Percentiles rank a stretch among this genome's conserved stretches.
phyloP scores from a whole-genome alignment of 768 basidiomycete species.

The Lyophyllum shimeji region DNA sequence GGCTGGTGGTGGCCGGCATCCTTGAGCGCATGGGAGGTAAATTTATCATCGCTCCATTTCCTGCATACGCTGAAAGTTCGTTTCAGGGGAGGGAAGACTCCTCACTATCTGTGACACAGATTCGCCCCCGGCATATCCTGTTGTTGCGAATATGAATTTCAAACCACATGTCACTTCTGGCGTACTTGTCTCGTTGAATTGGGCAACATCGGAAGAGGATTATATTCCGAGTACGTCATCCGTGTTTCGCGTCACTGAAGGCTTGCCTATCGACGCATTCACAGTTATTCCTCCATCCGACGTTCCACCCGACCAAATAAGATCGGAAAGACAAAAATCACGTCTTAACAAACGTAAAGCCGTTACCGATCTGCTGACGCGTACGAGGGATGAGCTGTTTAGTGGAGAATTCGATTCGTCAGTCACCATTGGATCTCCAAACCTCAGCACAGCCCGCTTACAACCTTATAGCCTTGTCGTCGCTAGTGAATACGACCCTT shows the following conservation, averaged over 20 bases:
- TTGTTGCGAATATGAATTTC: conserved; percentile 87
- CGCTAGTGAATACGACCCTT: conserved; percentile 83
- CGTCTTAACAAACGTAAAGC: conserved; percentile 77
- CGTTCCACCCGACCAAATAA: conserved; percentile 53
- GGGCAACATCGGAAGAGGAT: conserved; percentile 83
- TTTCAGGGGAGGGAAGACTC: conserved; percentile 72
- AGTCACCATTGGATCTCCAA: conserved; percentile 17
- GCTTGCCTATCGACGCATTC: conserved; percentile 5
- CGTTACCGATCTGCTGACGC: conserved; percentile 59
- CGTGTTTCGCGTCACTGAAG: background rate
- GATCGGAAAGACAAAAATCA: conserved; percentile 69
- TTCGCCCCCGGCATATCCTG: conserved; percentile 89
- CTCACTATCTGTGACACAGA: conserved; percentile 87
- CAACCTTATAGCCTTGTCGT: conserved; percentile 61
- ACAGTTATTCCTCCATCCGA: conserved; percentile 63
- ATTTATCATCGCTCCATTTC: conserved; percentile 7
- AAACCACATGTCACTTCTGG: conserved; percentile 47
- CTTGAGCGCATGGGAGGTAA: conserved; percentile 85
- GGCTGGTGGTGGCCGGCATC: conserved; percentile 80
- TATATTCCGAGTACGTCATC: conserved; percentile 59
- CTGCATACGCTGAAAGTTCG: conserved; percentile 2
- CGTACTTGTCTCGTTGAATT: conserved; percentile 75
- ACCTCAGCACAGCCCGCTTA: background rate
- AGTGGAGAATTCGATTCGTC: conserved; percentile 88
- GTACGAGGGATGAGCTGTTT: conserved; percentile 78